Evolutionary conservation across 495 filamentous ascomycete species (phyloP), one percentile per base, ranked within the genome.

Genomic region (Rhypophila decipiens): DNA sequence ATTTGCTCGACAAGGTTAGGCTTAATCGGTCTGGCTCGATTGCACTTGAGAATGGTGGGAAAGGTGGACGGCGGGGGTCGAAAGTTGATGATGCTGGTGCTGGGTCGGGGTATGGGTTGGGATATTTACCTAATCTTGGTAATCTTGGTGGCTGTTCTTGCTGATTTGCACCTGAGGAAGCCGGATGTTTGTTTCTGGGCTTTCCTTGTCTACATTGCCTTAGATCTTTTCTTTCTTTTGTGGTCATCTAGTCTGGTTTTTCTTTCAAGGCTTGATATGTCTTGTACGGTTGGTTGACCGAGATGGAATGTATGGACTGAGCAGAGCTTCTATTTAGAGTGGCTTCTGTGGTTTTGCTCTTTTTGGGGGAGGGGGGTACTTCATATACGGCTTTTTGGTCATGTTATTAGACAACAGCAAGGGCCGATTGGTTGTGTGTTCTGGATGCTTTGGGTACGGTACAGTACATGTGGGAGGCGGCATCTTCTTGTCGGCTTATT

Each of bases 1-100:
- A 61, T 29, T 51, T 77, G 23, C 54, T 76, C 50, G 49, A 65
- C 31, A 56, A 58, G 3, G 53, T 46, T 5, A 55, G 50, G 44
- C 2, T 11, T 7, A 31, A 39, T n/a, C 36, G 12, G 36, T 5
- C 9, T 15, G 36, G 46, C 40, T n/a, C n/a, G n/a, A n/a, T n/a
- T n/a, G n/a, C n/a, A n/a, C n/a, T n/a, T n/a, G n/a, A n/a, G n/a
- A n/a, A n/a, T n/a, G n/a, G n/a, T n/a, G n/a, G n/a, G n/a, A n/a
- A n/a, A n/a, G n/a, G n/a, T n/a, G n/a, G n/a, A n/a, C n/a, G n/a
- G n/a, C n/a, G n/a, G n/a, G 44, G 48, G 50, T 55, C 55, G 50
- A 43, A 42, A 24, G 42, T 21, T 46, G 5, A 51, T 49, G 36
- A 48, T 51, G 39, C 43, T 59, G 11, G 39, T 22, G n/a, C 29